Base-by-base conservation (phyloP, 129 eudicot species). In the Gnaphalium uliginosum region DNA sequence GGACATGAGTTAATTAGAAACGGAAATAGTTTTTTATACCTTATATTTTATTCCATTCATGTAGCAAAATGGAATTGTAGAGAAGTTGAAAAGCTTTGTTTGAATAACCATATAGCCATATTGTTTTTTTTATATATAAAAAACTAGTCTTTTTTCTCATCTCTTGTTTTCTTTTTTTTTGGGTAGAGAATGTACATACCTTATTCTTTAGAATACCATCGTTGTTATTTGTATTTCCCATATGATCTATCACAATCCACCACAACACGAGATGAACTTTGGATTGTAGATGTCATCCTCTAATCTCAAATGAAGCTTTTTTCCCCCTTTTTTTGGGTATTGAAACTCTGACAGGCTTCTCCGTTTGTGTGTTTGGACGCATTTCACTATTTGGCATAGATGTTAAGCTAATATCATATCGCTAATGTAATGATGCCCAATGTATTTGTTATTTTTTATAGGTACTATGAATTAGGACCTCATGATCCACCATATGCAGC, bases 401-500 rank as follows among this genome's bases (percentile, higher is more conserved):
- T 60, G 18, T 23, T 60, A 2, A 41, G 6, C 33, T 41, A 58
- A 21, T 1, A 15, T 39, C 30, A 37, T 19, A 46, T 64, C 41
- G 35, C n/a, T 68, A 27, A 56, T 9, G 61, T 56, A 56, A 6
- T 9, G 4, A 62, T 27, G 11, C 17, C 27, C 15, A 51, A 6
- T 37, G 4, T 79, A 46, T 83, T 26, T 48, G 15, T 9, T 0
- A 24, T 7, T 80, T 54, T n/a, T 58, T 73, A 41, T 59, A 93
- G 96, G 89, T 93, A 93, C 84, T 93, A 93, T 73, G 96, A 93
- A 56, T 66, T 93, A 82, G 87, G 90, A 74, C 90, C 88, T 15
- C 87, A 93, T 72, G 98, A 93, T 86, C 98, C 98, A 78, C 98
- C 98, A 2, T 90, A 93, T 78, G 98, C 96, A 69, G 98, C 98